These are phyloP conservation scores for Nakazawaea ernobii DNA, from an alignment of 805 yeast species.

Conservation along the genomic window DNA sequence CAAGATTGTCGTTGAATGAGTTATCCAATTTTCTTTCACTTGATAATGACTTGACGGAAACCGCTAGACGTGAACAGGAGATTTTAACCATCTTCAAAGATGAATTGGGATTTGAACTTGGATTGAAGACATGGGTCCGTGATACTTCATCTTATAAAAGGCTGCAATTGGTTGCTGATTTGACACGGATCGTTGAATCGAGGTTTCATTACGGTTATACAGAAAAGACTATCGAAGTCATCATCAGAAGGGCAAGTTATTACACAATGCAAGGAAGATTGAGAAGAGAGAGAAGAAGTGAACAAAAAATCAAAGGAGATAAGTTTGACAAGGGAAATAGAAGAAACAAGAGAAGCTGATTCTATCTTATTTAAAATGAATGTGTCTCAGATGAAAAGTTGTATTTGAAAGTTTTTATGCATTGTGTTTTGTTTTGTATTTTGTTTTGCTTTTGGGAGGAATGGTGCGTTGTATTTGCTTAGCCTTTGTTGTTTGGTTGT, in stretches of 20 bases:
- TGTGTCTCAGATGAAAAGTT: not conserved
- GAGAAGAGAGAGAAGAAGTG: constrained; percentile 58
- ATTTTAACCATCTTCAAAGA: constrained; percentile 47
- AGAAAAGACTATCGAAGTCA: constrained; percentile 54
- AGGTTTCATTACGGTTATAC: constrained; percentile 49
- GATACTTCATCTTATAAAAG: constrained; percentile 60
- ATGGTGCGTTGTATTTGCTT: no score
- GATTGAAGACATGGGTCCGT: constrained; percentile 79
- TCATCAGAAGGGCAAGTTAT: constrained; percentile 78
- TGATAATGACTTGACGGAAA: constrained; percentile 43
- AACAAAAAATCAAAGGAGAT: constrained; percentile 21
- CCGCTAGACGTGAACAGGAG: constrained; percentile 47
- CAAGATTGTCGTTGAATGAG: constrained; percentile 53
- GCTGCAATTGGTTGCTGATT: constrained; percentile 36
- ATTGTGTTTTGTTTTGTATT: no score
- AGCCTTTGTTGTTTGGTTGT: no score
- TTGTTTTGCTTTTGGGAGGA: no score
- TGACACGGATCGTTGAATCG: constrained; percentile 40
- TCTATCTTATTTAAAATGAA: not conserved
- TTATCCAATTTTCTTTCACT: constrained; percentile 47
- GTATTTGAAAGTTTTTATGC: not conserved
- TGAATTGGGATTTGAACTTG: constrained; percentile 65
- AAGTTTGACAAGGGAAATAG: constrained; percentile 12
- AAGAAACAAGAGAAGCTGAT: not conserved
- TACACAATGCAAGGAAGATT: constrained; percentile 73